Base-by-base conservation (phyloP, 2,329 filamentous ascomycete species). In the Madurella mycetomatis region DNA sequence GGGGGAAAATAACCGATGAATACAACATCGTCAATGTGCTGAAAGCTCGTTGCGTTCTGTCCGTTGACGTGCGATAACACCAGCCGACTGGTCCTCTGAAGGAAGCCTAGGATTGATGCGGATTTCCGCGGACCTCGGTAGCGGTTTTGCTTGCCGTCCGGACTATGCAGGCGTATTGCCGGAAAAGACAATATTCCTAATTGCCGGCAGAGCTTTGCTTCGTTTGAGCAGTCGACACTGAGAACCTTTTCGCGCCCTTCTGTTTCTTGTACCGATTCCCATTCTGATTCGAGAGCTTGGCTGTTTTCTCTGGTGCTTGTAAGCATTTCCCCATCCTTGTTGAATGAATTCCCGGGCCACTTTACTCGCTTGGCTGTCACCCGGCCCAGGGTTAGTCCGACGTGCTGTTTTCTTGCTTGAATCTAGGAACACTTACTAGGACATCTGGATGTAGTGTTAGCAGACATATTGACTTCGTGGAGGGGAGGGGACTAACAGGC, bases 111-210 rank as follows among this genome's bases (percentile, higher is more conserved):
- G 47, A 72, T 70, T 2, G 68, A 58, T 11, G 66, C 56, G 0
- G 72, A 67, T 43, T 65, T 72, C 17, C 75, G 68, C 1, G 72
- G 68, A 0, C 77, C 77, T 37, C 76, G 70, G 59, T 79, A 79
- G 47, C 73, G 63, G 11, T 60, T 64, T 45, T 66, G 66, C 4
- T 61, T 57, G 2, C 69, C 67, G 25, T 70, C 64, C 2, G 64
- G 62, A 40, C 68, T 68, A 54, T 74, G 76, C 9, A 74, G 69
- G 0, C 76, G 71, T 37, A 80, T 70, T 7, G 76, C 68, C 2
- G 77, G 77, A 55, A 75, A 77, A 0, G 76, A 77, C 12, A 67
- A 66, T 31, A 80, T 66, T 19, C 70, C 67, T 44, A 70, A 64
- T 25, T 74, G 68, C 47, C 66, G 58, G 60, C 77, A 80, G n/a